These are phyloP conservation scores for Senna siamea DNA, from an alignment of 306 rosid genomes.

Conservation along the genomic window DNA sequence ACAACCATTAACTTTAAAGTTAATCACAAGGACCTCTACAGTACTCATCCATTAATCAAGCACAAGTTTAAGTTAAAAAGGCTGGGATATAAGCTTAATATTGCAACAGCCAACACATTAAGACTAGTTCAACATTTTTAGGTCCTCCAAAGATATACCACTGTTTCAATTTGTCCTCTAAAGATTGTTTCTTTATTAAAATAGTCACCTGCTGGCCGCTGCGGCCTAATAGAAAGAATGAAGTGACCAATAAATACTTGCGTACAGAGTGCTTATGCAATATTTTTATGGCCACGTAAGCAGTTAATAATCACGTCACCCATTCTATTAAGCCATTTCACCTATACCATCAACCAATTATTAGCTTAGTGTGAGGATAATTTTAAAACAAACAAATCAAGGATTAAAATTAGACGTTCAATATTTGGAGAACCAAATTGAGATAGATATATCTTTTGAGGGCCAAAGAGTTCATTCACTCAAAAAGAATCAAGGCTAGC, in stretches of 20 bases:
- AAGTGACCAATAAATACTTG: background rate
- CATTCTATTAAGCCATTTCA: too few relatives aligned
- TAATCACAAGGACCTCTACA: conserved; percentile 6
- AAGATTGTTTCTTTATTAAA: background rate
- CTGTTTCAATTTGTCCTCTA: background rate
- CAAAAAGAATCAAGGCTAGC: background rate
- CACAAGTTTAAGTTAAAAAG: background rate
- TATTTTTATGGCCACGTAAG: too few relatives aligned
- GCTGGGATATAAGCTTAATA: background rate
- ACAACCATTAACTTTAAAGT: too few relatives aligned
- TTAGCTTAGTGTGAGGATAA: too few relatives aligned
- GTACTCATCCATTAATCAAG: background rate
- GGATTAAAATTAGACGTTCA: too few relatives aligned
- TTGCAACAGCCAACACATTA: too few relatives aligned
- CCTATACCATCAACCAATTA: too few relatives aligned
- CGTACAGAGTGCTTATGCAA: too few relatives aligned
- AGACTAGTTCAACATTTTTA: background rate
- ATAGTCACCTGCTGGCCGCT: background rate
- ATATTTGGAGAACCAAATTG: background rate
- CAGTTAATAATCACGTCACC: too few relatives aligned
- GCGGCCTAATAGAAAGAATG: background rate
- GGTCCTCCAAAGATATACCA: background rate
- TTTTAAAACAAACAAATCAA: too few relatives aligned
- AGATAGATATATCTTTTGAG: too few relatives aligned
- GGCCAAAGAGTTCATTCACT: too few relatives aligned